Conservation (phyloP, 2,329 filamentous ascomycete species). For the Camptophora hylomeconis region DNA sequence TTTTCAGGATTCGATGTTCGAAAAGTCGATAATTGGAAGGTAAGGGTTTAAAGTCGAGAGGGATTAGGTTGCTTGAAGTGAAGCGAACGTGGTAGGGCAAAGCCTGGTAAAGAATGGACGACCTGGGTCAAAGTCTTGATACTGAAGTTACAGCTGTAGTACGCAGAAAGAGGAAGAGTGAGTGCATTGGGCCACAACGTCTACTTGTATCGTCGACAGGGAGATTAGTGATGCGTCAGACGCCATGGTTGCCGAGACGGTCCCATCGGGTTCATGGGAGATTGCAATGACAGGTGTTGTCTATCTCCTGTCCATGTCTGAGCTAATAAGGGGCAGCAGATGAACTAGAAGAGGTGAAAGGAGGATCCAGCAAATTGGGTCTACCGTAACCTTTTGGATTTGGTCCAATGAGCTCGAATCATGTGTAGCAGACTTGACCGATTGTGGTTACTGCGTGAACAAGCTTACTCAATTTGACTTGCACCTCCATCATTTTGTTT, state of each 20-base stretch:
- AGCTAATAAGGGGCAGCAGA: too few species aligned
- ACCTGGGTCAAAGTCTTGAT: conserved; percentile 15
- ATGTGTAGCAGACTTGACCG: background rate
- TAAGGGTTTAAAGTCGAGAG: conserved; percentile 4
- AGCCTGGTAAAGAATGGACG: conserved; percentile 18
- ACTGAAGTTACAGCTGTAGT: conserved; percentile 14
- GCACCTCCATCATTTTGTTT: background rate
- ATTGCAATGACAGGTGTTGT: too few species aligned
- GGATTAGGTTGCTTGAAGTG: too few species aligned
- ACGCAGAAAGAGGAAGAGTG: too few species aligned
- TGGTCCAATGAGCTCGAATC: too few species aligned
- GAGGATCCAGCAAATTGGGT: conserved; percentile 22
- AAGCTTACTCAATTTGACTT: background rate
- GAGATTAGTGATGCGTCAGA: too few species aligned
- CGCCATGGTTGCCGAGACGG: too few species aligned
- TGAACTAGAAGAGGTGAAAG: too few species aligned
- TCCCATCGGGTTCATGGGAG: too few species aligned
- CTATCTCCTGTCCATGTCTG: too few species aligned
- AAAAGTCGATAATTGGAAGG: conserved; percentile 7
- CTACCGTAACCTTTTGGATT: conserved; percentile 8
- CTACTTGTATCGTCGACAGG: too few species aligned
- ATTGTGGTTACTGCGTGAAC: background rate
- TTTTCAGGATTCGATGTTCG: conserved; percentile 11
- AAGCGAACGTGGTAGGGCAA: conserved; percentile 15
- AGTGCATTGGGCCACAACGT: too few species aligned